Conservation (phyloP, 352 stramenopile species). For the Phytopythium litorale region DNA sequence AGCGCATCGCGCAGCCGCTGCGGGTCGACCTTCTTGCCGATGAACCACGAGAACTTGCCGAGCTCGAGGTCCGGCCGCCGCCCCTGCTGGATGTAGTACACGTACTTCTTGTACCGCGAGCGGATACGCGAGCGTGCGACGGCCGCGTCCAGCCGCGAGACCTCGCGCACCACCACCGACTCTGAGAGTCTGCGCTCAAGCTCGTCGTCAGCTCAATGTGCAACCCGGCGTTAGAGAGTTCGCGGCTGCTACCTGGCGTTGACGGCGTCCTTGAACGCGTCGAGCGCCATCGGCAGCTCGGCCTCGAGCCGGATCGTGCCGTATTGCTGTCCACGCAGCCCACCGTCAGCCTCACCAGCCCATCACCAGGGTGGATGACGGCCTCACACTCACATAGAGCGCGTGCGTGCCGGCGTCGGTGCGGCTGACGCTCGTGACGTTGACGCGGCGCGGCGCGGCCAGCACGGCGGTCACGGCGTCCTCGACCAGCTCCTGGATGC, state of each 20-base stretch:
- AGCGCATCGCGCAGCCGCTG: constrained; percentile 61
- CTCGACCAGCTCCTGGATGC: constrained; percentile 80
- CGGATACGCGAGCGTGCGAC: constrained; percentile 52
- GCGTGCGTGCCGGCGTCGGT: constrained; percentile 83
- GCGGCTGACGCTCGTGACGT: constrained; percentile 81
- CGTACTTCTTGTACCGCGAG: constrained; percentile 85
- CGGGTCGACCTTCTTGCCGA: constrained; percentile 63
- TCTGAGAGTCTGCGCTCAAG: constrained; percentile 28
- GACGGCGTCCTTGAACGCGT: constrained; percentile 41
- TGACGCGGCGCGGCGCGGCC: constrained; percentile 41
- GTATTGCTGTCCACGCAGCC: constrained; percentile 56
- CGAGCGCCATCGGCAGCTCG: constrained; percentile 32
- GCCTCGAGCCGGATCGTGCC: constrained; percentile 62
- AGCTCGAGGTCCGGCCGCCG: constrained; percentile 61
- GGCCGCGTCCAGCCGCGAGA: constrained; percentile 26
- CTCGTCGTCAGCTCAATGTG: constrained; percentile 2
- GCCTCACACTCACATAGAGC: constrained; percentile 51
- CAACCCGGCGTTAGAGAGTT: background rate
- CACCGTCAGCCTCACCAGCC: constrained; percentile 4
- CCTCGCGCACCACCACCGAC: constrained; percentile 43
- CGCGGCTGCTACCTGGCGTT: constrained; percentile 44
- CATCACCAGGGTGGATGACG: background rate
- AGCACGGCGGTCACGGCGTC: constrained; percentile 55
- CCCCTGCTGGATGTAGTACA: constrained; percentile 89
- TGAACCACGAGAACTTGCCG: constrained; percentile 80